phyloP scores from a whole-genome alignment of 495 filamentous ascomycete genomes.

The Ascobolus immersus region DNA sequence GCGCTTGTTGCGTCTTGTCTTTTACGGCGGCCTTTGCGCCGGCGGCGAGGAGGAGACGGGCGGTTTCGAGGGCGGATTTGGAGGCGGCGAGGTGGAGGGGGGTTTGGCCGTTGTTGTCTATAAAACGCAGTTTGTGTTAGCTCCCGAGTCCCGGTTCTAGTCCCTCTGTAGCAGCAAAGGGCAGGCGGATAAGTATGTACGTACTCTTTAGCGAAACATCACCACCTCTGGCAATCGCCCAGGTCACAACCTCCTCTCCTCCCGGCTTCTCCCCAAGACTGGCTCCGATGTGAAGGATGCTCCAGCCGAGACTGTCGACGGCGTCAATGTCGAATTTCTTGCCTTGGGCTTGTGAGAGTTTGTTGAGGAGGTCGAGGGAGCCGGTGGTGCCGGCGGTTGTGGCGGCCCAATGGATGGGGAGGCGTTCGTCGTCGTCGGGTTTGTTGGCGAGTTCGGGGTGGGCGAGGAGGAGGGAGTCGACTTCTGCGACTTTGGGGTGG shows the following conservation, averaged over 20 bases:
- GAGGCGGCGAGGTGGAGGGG: slow-evolving; percentile 79
- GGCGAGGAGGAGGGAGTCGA: slow-evolving; percentile 1
- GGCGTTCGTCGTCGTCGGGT: slow-evolving; percentile 69
- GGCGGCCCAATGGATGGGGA: slow-evolving; percentile 85
- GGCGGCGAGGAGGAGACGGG: slow-evolving; percentile 45
- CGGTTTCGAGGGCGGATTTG: slow-evolving; percentile 59
- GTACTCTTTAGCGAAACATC: slow-evolving; percentile 61
- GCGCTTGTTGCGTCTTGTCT: slow-evolving; percentile 52
- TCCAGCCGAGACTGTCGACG: slow-evolving; percentile 75
- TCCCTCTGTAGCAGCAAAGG: neutral
- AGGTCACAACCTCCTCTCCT: slow-evolving; percentile 38
- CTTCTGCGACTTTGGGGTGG: too few relatives aligned
- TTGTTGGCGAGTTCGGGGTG: slow-evolving; percentile 12
- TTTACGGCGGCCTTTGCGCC: slow-evolving; percentile 56
- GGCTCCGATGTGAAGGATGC: slow-evolving; percentile 86
- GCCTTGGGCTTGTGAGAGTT: slow-evolving; percentile 22
- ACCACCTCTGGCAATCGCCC: slow-evolving; percentile 55
- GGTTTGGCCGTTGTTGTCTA: slow-evolving; percentile 26
- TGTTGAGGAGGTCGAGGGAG: slow-evolving; percentile 37
- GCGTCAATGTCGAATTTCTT: slow-evolving; percentile 67
- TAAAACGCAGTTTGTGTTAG: neutral
- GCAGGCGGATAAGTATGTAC: slow-evolving; percentile 4
- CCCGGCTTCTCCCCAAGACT: slow-evolving; percentile 51
- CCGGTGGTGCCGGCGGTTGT: slow-evolving; percentile 61
- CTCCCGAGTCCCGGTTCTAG: neutral